Conservation (phyloP, 2,329 filamentous ascomycete genomes). For the Hypocreales sp. region DNA sequence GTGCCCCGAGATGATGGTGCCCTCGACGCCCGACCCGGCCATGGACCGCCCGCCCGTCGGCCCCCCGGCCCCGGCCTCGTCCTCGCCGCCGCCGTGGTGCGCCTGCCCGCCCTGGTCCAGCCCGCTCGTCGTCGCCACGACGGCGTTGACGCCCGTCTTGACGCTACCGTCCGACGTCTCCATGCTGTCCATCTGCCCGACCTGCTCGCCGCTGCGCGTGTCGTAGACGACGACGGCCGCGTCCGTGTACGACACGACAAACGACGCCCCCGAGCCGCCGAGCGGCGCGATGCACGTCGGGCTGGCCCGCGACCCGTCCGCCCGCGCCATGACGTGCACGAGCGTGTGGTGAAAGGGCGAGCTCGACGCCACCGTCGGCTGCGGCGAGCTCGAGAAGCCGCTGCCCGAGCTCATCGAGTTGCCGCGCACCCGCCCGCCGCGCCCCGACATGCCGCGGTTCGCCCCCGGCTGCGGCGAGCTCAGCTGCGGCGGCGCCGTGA, state of each 20-base stretch:
- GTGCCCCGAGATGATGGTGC: constrained; percentile 89
- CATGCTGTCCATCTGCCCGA: constrained; percentile 81
- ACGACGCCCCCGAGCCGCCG: constrained; percentile 67
- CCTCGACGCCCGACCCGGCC: constrained; percentile 70
- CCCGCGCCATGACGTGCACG: constrained; percentile 68
- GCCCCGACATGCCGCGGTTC: constrained; percentile 37
- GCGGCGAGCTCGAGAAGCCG: constrained; percentile 78
- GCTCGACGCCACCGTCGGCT: constrained; percentile 71
- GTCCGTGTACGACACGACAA: constrained; percentile 87
- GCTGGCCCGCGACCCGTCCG: constrained; percentile 49
- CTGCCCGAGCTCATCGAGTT: constrained; percentile 93
- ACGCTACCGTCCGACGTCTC: constrained; percentile 83
- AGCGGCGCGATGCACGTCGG: constrained; percentile 89
- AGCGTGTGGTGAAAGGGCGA: constrained; percentile 81
- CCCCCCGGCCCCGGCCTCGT: constrained; percentile 50
- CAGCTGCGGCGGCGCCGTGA: constrained; percentile 77
- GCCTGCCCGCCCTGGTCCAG: constrained; percentile 53
- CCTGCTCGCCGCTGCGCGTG: constrained; percentile 78
- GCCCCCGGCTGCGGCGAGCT: constrained; percentile 62
- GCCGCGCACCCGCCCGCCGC: constrained; percentile 62
- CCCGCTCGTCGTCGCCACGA: constrained; percentile 74
- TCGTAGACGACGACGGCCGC: constrained; percentile 86
- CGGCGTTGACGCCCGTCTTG: constrained; percentile 71
- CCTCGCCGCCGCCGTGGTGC: constrained; percentile 52
- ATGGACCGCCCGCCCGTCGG: constrained; percentile 55